phyloP scores from a whole-genome alignment of 1,139 yeast species.

The Candida albicans region DNA sequence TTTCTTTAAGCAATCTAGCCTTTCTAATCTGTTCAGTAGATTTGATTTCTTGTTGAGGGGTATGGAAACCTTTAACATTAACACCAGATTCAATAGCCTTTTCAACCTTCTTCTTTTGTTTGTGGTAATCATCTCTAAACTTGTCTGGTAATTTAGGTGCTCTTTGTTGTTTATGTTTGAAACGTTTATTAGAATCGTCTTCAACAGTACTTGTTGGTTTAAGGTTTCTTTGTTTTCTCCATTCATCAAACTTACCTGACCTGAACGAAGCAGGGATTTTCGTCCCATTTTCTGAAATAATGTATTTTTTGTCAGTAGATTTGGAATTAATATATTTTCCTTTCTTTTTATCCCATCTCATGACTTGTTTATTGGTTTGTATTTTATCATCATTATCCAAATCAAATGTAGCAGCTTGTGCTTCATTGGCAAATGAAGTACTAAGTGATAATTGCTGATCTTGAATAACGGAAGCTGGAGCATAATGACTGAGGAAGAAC shows the following conservation, averaged over 20 bases:
- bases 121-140: conserved; percentile 80
- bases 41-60: conserved; percentile 60
- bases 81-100: conserved; percentile 79
- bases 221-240: conserved; percentile 76
- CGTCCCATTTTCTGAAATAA: conserved; percentile 94
- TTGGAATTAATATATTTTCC: conserved; percentile 84
- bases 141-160: conserved; percentile 92
- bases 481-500: conserved; percentile 86
- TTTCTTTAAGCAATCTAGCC: conserved; percentile 65
- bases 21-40: conserved; percentile 78
- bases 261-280: conserved; percentile 88
- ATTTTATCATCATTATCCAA: conserved; percentile 75
- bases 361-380: conserved; percentile 65
- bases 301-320: conserved; percentile 80
- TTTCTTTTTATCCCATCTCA: conserved; percentile 93
- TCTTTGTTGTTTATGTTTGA: conserved; percentile 69
- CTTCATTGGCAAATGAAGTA: conserved; percentile 79
- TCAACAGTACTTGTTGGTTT: conserved; percentile 32
- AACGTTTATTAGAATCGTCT: conserved; percentile 43
- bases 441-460: conserved; percentile 72
- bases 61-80: conserved; percentile 68
- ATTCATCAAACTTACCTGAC: conserved; percentile 87
- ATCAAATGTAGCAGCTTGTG: conserved; percentile 82
- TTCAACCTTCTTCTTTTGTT: conserved; percentile 80
- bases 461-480: conserved; percentile 76